These are phyloP conservation scores for Populus tremula DNA, from an alignment of 345 rosid species.

Conservation along the genomic window DNA sequence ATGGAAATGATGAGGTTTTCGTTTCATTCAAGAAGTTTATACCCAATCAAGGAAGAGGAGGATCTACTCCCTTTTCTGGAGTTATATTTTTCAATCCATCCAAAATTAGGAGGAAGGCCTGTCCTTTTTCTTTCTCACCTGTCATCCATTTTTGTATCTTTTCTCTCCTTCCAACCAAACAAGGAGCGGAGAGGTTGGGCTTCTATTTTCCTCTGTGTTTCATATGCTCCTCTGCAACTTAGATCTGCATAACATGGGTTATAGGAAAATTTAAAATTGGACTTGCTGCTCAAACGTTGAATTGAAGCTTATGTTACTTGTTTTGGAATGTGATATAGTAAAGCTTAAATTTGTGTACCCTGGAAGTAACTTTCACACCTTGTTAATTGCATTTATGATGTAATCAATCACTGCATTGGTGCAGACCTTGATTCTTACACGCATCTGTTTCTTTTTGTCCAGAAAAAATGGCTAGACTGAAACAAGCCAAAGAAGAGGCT, in stretches of 20 bases:
- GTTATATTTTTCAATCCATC: not conserved
- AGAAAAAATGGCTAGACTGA: slow-evolving; percentile 81
- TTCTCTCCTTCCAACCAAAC: not conserved
- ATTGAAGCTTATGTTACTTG: not conserved
- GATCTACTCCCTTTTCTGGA: not conserved
- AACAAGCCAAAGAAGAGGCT: slow-evolving; percentile 97
- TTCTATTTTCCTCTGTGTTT: not conserved
- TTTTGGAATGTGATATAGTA: not conserved
- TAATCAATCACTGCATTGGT: not conserved
- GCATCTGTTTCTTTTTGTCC: slow-evolving; percentile 2
- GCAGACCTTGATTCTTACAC: not conserved
- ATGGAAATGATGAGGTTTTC: not conserved
- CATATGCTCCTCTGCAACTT: not conserved
- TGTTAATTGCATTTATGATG: not conserved
- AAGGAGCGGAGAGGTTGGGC: not conserved
- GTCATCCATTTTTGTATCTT: not conserved
- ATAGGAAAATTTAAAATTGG: not conserved
- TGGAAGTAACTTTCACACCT: not conserved
- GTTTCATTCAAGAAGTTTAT: not conserved
- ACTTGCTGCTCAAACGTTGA: not conserved
- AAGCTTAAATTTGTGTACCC: not conserved
- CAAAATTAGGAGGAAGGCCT: not conserved
- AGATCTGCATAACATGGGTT: not conserved
- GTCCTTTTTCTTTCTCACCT: not conserved
- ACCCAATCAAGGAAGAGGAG: not conserved